Evolutionary conservation across 352 stramenopile genomes (phyloP).

Genomic region (Phytophthora hybrid): DNA sequence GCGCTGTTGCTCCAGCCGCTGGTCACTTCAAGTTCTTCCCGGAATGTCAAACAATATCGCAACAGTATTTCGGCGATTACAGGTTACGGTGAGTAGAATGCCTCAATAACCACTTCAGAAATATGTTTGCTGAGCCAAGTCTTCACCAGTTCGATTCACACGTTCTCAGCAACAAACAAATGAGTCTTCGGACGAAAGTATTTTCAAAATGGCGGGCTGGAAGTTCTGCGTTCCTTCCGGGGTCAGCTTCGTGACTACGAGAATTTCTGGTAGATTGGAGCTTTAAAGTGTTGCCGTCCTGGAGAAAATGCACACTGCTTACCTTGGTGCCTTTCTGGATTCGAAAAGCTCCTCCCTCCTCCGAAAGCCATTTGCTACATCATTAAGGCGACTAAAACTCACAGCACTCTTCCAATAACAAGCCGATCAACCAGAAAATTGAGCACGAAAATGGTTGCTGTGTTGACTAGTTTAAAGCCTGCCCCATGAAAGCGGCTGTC

Average conservation of each 20-base stretch:
- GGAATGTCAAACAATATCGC: background rate
- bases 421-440: background rate
- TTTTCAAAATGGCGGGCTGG: background rate
- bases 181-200: too few relatives aligned
- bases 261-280: too few relatives aligned
- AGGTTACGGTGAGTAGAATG: background rate
- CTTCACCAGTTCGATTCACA: background rate
- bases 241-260: too few relatives aligned
- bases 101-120: too few relatives aligned
- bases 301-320: background rate
- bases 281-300: background rate
- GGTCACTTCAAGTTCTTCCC: background rate
- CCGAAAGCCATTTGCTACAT: too few relatives aligned
- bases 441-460: background rate
- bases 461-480: background rate
- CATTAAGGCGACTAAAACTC: too few relatives aligned
- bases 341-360: background rate
- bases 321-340: background rate
- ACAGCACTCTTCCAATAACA: too few relatives aligned
- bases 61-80: background rate
- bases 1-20: background rate
- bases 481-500: too few relatives aligned
- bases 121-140: background rate
- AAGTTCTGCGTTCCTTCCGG: background rate
- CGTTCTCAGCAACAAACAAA: background rate